Evolutionary conservation across 768 basidiomycete genomes (phyloP), one percentile per base, ranked within the genome.

Genomic region (Chalciporus pseudorubinellus): DNA sequence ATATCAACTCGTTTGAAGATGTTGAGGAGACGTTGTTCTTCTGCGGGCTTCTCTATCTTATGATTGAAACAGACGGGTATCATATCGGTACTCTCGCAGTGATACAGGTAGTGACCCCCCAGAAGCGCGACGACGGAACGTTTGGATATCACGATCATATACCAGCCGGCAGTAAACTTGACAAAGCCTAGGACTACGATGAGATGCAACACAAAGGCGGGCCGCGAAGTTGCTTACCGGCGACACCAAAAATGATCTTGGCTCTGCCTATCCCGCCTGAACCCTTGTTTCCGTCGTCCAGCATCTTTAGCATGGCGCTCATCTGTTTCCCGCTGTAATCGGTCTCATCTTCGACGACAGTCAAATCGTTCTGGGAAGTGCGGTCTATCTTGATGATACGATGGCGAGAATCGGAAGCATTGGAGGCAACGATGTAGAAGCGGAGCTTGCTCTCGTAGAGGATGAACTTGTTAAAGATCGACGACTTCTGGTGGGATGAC

Each of bases 1-100:
- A 98, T 83, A 63, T 99, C 95, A 1, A 98, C 94, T 68, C 95
- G 92, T 65, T 93, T 94, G 76, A 98, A 99, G 9, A 90, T 82
- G 53, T 84, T 87, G 74, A 95, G 83, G 29, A 94, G 76, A 9
- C 92, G 83, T 61, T 89, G 88, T 64, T 98, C 95, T 62, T 97
- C 93, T 0, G 89, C 77, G 0, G 87, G 87, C 58, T 89, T 88
- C 40, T 97, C 95, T 18, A 92, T 70, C 71, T 87, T 93, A 71
- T 87, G 91, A 53, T 82, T 88, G 60, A 80, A 80, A 16, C 81
- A 80, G 22, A 98, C 76, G 3, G 90, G 84, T 13, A 92, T 71
- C 29, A 95, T 84, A 29, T 93, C 89, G 2, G 93, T 90, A 59
- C 80, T 86, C 64, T 98, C 97, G 72, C 92, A 95, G 61, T 98